Percentiles rank a stretch among this genome's conserved stretches.
phyloP scores from a whole-genome alignment of 1,139 yeast genomes.

The Blastobotrys apis region DNA sequence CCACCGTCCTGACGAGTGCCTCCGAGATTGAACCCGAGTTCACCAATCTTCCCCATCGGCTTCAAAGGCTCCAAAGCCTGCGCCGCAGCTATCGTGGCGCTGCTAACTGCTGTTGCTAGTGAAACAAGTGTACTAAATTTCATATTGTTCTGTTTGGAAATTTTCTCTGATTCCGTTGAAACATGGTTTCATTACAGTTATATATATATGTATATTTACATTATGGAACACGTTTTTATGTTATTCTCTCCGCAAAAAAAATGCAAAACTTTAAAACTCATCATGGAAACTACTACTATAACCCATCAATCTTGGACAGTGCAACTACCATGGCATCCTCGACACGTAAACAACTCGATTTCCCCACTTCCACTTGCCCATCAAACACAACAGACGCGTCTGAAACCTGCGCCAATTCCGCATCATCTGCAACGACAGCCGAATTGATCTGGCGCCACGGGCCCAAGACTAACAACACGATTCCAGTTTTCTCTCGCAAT shows the following conservation, averaged over 20 bases:
- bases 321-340: constrained; percentile 71
- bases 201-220: neutral
- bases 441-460: constrained; percentile 54
- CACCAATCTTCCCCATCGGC: no score
- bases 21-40: constrained; percentile 73
- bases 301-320: constrained; percentile 42
- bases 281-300: neutral
- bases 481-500: constrained; percentile 18
- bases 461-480: constrained; percentile 56
- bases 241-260: neutral
- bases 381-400: constrained; percentile 64
- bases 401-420: constrained; percentile 49
- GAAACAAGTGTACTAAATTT: no score
- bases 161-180: no score
- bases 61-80: no score
- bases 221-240: neutral
- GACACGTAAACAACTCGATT: constrained; percentile 48
- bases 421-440: constrained; percentile 48
- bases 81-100: no score
- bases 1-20: constrained; percentile 52
- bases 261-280: neutral
- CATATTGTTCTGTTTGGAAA: no score
- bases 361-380: constrained; percentile 45
- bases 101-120: no score
- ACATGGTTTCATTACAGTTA: neutral